These are phyloP conservation scores for Apiotrichum veenhuisii DNA, from an alignment of 1,284 basidiomycete species.

Conservation along the genomic window DNA sequence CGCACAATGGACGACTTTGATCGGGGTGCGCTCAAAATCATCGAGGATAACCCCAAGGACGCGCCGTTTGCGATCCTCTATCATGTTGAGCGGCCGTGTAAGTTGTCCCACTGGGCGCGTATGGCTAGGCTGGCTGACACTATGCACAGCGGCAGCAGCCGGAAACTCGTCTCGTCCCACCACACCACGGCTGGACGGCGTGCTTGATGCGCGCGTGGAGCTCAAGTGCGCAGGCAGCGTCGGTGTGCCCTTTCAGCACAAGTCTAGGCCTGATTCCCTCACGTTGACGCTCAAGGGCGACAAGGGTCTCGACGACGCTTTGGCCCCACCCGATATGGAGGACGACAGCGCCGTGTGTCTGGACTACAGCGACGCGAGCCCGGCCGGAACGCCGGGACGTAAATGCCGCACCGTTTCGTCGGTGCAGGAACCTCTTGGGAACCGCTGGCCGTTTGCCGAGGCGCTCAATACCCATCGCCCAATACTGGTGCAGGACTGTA, in stretches of 20 bases:
- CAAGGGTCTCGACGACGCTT: neutral
- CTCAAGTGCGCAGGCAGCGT: conserved; percentile 37
- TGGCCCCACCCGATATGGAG: neutral
- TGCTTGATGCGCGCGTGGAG: conserved; percentile 1
- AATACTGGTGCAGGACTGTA: conserved; percentile 39
- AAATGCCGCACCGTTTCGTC: neutral
- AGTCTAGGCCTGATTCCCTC: conserved; percentile 19
- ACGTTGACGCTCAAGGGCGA: conserved; percentile 10
- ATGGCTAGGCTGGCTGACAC: neutral
- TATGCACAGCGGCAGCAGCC: neutral
- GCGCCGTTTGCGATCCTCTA: conserved; percentile 27
- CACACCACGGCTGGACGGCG: neutral
- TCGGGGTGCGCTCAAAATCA: conserved; percentile 36
- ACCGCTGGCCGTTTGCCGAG: conserved; percentile 40
- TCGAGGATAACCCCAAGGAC: conserved; percentile 33
- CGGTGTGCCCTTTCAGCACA: conserved; percentile 37
- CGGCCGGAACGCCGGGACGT: conserved; percentile 13
- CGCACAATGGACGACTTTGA: conserved; percentile 38
- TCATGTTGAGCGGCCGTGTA: neutral
- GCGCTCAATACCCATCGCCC: conserved; percentile 32
- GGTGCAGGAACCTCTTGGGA: conserved; percentile 1
- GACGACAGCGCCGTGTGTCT: no score
- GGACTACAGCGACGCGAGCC: conserved; percentile 3
- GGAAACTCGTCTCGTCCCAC: neutral
- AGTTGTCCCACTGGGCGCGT: no score